Evolutionary conservation across 2,329 filamentous ascomycete species (phyloP).

Genomic region (Xylariaceae sp.): DNA sequence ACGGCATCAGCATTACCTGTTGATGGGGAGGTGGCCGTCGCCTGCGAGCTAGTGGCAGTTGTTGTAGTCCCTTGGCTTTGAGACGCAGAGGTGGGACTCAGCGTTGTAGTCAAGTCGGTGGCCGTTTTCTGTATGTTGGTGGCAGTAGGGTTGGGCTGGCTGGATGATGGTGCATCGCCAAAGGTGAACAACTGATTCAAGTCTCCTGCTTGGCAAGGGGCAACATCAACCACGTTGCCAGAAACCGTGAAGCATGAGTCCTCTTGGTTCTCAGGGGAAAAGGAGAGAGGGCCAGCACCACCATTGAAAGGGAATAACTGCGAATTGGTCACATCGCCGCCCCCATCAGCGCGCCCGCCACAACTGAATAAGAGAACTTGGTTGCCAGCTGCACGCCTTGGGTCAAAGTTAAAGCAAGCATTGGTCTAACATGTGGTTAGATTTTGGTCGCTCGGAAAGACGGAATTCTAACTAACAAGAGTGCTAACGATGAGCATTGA

Average conservation of each 20-base stretch:
- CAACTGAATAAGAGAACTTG: slow-evolving; percentile 64
- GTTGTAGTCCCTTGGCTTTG: slow-evolving; percentile 4
- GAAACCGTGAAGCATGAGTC: slow-evolving; percentile 55
- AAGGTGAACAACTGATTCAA: slow-evolving; percentile 51
- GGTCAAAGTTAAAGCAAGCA: slow-evolving; percentile 65
- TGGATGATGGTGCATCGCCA: slow-evolving; percentile 21
- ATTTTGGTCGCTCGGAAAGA: too few species aligned
- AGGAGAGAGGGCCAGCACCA: slow-evolving; percentile 47
- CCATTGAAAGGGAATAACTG: slow-evolving; percentile 58
- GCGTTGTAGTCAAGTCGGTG: not conserved
- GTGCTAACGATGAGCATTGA: slow-evolving; percentile 61
- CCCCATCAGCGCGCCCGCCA: slow-evolving; percentile 61
- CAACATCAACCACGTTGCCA: slow-evolving; percentile 51
- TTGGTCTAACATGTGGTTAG: slow-evolving; percentile 49
- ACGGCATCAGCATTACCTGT: not conserved
- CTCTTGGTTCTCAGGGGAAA: slow-evolving; percentile 53
- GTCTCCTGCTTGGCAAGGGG: slow-evolving; percentile 48
- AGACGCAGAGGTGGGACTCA: slow-evolving; percentile 3
- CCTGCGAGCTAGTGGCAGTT: not conserved
- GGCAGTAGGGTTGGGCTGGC: slow-evolving; percentile 15
- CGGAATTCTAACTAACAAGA: slow-evolving; percentile 42
- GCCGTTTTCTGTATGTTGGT: not conserved
- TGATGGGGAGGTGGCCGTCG: slow-evolving; percentile 9
- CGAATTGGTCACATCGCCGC: slow-evolving; percentile 56
- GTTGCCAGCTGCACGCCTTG: slow-evolving; percentile 54